A percentile compares a stretch with the other conserved stretches of the same genome.
These are phyloP conservation scores for Primulina tabacum DNA, from an alignment of 257 asterid genomes.

Conservation along the genomic window DNA sequence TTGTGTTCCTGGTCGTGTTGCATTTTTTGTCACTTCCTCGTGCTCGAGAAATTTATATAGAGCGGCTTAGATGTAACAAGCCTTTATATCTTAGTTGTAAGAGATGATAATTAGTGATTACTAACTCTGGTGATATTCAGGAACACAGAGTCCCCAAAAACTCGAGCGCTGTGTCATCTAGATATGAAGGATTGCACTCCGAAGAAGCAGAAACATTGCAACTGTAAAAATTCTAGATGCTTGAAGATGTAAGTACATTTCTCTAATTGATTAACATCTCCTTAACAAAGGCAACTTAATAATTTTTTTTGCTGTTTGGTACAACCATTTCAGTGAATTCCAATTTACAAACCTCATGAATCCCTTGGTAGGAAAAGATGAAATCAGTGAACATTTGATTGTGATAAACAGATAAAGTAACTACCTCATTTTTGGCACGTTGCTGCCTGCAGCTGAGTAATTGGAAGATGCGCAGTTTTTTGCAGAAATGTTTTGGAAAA, in stretches of 20 bases:
- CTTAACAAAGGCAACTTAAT: background rate
- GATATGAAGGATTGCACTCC: constrained; percentile 53
- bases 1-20: background rate
- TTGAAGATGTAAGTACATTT: constrained; percentile 61
- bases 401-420: background rate
- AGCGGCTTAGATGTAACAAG: constrained; percentile 2
- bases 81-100: background rate
- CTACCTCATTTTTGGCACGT: background rate
- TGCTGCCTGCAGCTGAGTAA: background rate
- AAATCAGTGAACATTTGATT: background rate
- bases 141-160: constrained; percentile 39
- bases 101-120: background rate
- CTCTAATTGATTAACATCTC: background rate
- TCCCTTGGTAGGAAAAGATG: background rate
- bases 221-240: constrained; percentile 68
- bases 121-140: constrained; percentile 27
- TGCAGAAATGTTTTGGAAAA: background rate
- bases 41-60: background rate
- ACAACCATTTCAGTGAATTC: background rate
- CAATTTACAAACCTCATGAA: background rate
- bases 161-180: constrained; percentile 29
- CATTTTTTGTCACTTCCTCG: constrained; percentile 7
- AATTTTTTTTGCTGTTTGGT: background rate
- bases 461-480: background rate
- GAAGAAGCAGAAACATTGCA: constrained; percentile 69